Conservation (phyloP, 2,329 filamentous ascomycete species). For the Hypoxylon sp. region DNA sequence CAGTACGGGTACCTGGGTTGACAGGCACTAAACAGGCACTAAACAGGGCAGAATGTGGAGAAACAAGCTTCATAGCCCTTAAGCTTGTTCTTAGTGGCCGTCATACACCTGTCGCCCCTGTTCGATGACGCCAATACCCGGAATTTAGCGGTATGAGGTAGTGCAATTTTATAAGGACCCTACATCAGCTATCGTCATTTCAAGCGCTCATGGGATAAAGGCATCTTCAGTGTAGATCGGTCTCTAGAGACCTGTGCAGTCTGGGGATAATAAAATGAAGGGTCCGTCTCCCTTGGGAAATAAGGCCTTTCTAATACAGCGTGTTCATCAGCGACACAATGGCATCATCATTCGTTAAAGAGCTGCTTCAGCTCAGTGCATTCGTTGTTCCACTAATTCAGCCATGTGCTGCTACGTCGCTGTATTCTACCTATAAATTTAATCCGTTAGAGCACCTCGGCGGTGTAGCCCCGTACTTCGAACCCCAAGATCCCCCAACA, state of each 20-base stretch:
- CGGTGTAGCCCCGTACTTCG: slow-evolving; percentile 71
- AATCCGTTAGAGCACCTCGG: slow-evolving; percentile 68
- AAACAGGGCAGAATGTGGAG: slow-evolving; percentile 20
- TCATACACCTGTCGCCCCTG: background rate
- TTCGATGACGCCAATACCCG: slow-evolving; percentile 35
- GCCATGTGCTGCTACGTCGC: slow-evolving; percentile 38
- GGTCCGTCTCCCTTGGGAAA: background rate
- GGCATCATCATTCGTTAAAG: slow-evolving; percentile 37
- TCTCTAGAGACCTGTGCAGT: background rate
- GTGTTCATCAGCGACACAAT: slow-evolving; percentile 25
- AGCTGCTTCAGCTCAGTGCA: slow-evolving; percentile 32
- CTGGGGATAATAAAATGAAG: background rate
- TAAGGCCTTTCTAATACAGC: slow-evolving; percentile 5
- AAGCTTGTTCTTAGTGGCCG: slow-evolving; percentile 29
- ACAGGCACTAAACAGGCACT: slow-evolving; percentile 1
- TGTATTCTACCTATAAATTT: slow-evolving; percentile 66
- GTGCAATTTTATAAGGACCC: background rate
- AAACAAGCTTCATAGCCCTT: slow-evolving; percentile 16
- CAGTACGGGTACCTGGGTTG: background rate
- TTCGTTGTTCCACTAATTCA: slow-evolving; percentile 27
- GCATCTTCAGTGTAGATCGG: slow-evolving; percentile 7
- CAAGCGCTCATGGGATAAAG: background rate
- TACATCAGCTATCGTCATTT: slow-evolving; percentile 24
- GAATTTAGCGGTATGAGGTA: slow-evolving; percentile 5
- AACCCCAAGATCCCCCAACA: slow-evolving; percentile 64